Evolutionary conservation across 1,284 basidiomycete species (phyloP), one percentile per base, ranked within the genome.

Genomic region (Leccinum pachyderme): DNA sequence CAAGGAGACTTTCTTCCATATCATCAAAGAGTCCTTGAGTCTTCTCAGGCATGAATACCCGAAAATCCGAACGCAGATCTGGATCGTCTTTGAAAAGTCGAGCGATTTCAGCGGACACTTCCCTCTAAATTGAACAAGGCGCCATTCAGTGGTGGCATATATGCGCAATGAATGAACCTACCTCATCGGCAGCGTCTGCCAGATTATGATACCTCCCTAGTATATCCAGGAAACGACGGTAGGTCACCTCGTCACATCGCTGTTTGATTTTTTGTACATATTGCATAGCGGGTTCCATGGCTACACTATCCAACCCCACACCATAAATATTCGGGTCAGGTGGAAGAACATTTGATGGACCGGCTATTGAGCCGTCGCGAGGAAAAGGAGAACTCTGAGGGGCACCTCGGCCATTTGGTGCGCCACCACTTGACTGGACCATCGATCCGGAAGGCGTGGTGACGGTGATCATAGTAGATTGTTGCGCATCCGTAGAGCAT

Each of bases 221-320:
- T 59, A 98, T 94, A 73, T 96, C 93, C 55, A 98, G 76, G 73
- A 99, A 98, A 66, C 92, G 87, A 66, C 91, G 89, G 74, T 98
- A 99, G 8, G 91, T 95, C 33, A 95, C 93, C 2, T 93, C 86
- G 64, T 96, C 91, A 74, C 95, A 98, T 39, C 94, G 86, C 62
- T 92, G 89, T 74, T 97, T 98, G 75, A 98, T 98, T 75, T 94
- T 95, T 75, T 97, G 95, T 39, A 99, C 93, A 66, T 97, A 99
- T 65, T 91, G 87, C 61, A 99, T 89, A 2, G 95, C 96, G 1
- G 86, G 85, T 59, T 82, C 81, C 47, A 87, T 79, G 29, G 78
- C 72, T 57, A 73, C 75, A 9, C 63, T 74, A 43, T 75, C 77
- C 53, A 72, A 63, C 15, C 63, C 68, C 29, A 49, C 18, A 5